These are phyloP conservation scores for Vigna trinervia DNA, from an alignment of 306 rosid genomes.

Conservation along the genomic window DNA sequence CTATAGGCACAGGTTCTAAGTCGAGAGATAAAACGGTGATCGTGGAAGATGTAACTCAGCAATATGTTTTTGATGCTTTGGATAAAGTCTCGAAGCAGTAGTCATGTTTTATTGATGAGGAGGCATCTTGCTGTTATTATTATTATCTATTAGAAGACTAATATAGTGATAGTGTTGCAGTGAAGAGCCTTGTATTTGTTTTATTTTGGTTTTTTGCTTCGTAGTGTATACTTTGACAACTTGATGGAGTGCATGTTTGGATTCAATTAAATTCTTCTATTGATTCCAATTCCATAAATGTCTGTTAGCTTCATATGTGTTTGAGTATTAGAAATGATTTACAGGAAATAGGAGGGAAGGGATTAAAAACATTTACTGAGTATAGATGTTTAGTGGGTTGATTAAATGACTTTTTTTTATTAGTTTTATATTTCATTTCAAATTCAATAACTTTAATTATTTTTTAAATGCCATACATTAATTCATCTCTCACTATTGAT, in stretches of 20 bases:
- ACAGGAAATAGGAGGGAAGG: too few relatives aligned
- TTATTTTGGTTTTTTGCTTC: neutral
- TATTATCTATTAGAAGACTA: neutral
- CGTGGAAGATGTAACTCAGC: constrained; percentile 78
- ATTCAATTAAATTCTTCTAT: too few relatives aligned
- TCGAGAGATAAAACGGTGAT: constrained; percentile 86
- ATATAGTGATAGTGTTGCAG: neutral
- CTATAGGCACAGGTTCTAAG: constrained; percentile 83
- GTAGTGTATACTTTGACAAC: neutral
- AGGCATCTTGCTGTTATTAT: constrained; percentile 35
- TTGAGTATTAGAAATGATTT: neutral
- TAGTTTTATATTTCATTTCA: too few relatives aligned
- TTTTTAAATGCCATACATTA: too few relatives aligned
- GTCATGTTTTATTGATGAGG: constrained; percentile 29
- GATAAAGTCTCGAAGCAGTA: constrained; percentile 69
- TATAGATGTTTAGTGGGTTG: too few relatives aligned
- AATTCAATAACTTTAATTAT: too few relatives aligned
- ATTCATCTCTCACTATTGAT: too few relatives aligned
- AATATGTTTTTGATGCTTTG: constrained; percentile 71
- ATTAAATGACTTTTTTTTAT: too few relatives aligned
- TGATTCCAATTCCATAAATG: neutral
- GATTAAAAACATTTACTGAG: too few relatives aligned
- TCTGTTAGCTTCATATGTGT: neutral
- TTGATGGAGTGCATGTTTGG: neutral
- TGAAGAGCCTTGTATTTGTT: constrained; percentile 2